These are phyloP conservation scores for Hypericum perforatum DNA, from an alignment of 345 rosid species.

Conservation along the genomic window DNA sequence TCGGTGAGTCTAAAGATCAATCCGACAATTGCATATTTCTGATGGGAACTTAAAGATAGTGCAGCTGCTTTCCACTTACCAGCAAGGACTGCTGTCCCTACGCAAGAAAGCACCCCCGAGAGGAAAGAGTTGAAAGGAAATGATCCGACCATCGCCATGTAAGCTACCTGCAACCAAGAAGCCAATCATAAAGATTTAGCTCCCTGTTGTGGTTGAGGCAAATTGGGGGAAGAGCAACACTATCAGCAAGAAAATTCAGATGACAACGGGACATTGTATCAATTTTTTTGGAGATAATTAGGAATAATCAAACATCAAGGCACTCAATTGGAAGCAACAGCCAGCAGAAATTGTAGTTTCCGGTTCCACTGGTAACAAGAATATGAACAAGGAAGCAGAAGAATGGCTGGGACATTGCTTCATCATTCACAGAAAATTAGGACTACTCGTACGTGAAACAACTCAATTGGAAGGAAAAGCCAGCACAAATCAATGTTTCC, in stretches of 20 bases:
- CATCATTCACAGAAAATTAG: no score
- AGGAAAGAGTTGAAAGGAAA: conserved; percentile 99
- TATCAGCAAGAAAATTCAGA: neutral
- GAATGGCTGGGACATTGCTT: no score
- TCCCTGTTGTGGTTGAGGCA: neutral
- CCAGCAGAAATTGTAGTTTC: no score
- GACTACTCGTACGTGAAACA: no score
- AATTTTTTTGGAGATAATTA: no score
- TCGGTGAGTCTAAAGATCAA: neutral
- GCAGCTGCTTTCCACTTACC: conserved; percentile 34
- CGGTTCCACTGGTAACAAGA: no score
- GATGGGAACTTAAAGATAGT: neutral
- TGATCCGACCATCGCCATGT: conserved; percentile 95
- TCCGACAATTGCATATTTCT: neutral
- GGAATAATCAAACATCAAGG: no score
- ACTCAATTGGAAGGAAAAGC: no score
- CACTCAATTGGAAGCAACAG: no score
- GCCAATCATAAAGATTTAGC: neutral
- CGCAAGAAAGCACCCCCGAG: conserved; percentile 94
- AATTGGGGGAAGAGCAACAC: neutral
- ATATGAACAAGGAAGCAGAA: no score
- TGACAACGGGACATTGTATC: no score
- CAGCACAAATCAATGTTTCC: no score
- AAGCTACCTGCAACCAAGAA: conserved; percentile 51
- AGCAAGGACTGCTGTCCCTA: conserved; percentile 96